Evolutionary conservation across 2,329 filamentous ascomycete species (phyloP).

Genomic region (Botrytis squamosa): DNA sequence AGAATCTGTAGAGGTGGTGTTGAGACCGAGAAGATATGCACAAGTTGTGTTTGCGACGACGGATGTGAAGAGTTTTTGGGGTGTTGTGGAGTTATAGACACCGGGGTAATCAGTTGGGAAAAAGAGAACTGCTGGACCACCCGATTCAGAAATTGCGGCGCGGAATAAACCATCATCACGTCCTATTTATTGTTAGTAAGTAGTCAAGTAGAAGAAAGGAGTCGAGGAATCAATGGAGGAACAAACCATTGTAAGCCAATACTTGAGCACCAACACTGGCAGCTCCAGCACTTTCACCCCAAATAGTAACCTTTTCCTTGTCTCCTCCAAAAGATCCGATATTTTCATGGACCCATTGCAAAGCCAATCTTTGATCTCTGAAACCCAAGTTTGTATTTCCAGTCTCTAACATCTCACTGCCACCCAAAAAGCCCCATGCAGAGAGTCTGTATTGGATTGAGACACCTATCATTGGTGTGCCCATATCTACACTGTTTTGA

Average conservation of each 20-base stretch:
- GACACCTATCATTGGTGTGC: slow-evolving; percentile 47
- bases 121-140: slow-evolving; percentile 30
- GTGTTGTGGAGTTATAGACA: slow-evolving; percentile 26
- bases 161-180: slow-evolving; percentile 55
- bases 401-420: slow-evolving; percentile 41
- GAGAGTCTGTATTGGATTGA: slow-evolving; percentile 48
- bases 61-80: slow-evolving; percentile 38
- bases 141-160: slow-evolving; percentile 49
- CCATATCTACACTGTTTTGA: slow-evolving; percentile 43
- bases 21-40: slow-evolving; percentile 19
- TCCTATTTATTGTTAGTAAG: slow-evolving; percentile 36
- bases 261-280: slow-evolving; percentile 31
- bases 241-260: slow-evolving; percentile 47
- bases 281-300: slow-evolving; percentile 44
- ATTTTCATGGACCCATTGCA: slow-evolving; percentile 47
- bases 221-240: not conserved
- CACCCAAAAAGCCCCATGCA: slow-evolving; percentile 48
- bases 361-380: slow-evolving; percentile 45
- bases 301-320: slow-evolving; percentile 45
- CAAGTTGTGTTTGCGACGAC: slow-evolving; percentile 40
- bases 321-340: slow-evolving; percentile 47
- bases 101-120: slow-evolving; percentile 12
- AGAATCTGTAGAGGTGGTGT: slow-evolving; percentile 40
- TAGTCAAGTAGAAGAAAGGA: not conserved
- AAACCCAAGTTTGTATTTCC: slow-evolving; percentile 48